phyloP scores from a whole-genome alignment of 805 yeast genomes.

The Ogataea ganodermae region DNA sequence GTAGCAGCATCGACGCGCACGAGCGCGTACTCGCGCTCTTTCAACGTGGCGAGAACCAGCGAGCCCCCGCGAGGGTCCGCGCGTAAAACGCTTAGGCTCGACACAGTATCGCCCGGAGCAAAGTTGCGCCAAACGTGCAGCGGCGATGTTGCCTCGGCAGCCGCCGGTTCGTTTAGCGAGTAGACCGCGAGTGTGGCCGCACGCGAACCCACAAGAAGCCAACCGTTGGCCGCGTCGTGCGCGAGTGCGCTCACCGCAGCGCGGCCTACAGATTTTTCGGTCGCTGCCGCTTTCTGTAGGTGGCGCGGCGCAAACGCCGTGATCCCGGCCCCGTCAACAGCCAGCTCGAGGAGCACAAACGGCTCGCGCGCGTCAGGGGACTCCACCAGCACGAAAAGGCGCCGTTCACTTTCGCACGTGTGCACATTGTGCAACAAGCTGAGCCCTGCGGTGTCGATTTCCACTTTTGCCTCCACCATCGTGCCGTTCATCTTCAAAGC shows the following conservation, averaged over 20 bases:
- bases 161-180: background rate
- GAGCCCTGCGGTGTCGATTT: conserved; percentile 36
- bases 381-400: conserved; percentile 50
- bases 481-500: conserved; percentile 42
- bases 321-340: conserved; percentile 22
- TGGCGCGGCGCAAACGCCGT: conserved; percentile 17
- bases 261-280: conserved; percentile 37
- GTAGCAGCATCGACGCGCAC: conserved; percentile 27
- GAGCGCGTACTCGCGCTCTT: conserved; percentile 66
- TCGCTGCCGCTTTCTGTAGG: conserved; percentile 28
- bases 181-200: background rate
- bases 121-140: conserved; percentile 46
- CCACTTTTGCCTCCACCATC: conserved; percentile 33
- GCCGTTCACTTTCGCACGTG: conserved; percentile 29
- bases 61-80: conserved; percentile 8
- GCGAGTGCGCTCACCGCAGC: conserved; percentile 58
- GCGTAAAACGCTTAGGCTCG: conserved; percentile 33
- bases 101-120: conserved; percentile 66
- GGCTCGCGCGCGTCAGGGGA: conserved; percentile 68
- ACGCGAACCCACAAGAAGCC: conserved; percentile 62
- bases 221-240: conserved; percentile 39
- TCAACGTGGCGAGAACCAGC: conserved; percentile 50
- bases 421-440: conserved; percentile 52
- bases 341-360: conserved; percentile 45
- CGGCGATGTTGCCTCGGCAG: conserved; percentile 13